Base-by-base conservation (phyloP, 768 basidiomycete genomes). In the Pholiota molesta region DNA sequence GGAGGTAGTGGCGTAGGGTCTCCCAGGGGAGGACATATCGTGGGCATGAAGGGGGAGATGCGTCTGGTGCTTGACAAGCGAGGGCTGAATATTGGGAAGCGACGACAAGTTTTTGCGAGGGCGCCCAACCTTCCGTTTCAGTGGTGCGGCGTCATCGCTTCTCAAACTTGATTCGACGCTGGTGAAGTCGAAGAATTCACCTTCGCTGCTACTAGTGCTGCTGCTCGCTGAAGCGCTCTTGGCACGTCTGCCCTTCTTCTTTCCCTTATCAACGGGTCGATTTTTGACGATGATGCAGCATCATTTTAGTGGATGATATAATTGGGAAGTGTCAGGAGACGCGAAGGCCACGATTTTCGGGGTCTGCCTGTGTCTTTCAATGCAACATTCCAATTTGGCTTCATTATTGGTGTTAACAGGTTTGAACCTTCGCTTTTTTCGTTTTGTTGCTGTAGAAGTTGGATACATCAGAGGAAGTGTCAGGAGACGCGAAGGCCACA, bases 61-160 rank as follows among this genome's bases (percentile, higher is more conserved):
- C n/a, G 33, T 57, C 23, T 56, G 21, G 14, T 37, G 31, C 23
- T 23, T 23, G 19, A 23, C 28, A 17, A 42, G 28, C 11, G 57
- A n/a, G 29, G 47, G 10, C 51, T 28, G n/a, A 52, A 9, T 21
- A 17, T 21, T 16, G 23, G 19, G 7, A 49, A 49, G 47, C 9
- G 21, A 44, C 42, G 47, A 14, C 1, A 14, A 54, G 29, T 63
- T 42, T 52, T 64, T 66, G 45, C 62, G 60, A 35, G 65, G 62
- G 9, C 62, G 59, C 21, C 65, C 66, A 26, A 45, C 58, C 42
- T 59, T 67, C 56, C 62, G 62, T 54, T 67, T 69, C n/a, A 28
- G 62, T 31, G 60, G 39, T 21, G 57, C 56, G 0, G 52, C 19
- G 0, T 51, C 40, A 21, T 28, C 55, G 23, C 19, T 21, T 16